Percentiles rank a stretch among this genome's conserved stretches.
Conservation (phyloP, 768 basidiomycete genomes). For the Glaciozyma martinii region DNA sequence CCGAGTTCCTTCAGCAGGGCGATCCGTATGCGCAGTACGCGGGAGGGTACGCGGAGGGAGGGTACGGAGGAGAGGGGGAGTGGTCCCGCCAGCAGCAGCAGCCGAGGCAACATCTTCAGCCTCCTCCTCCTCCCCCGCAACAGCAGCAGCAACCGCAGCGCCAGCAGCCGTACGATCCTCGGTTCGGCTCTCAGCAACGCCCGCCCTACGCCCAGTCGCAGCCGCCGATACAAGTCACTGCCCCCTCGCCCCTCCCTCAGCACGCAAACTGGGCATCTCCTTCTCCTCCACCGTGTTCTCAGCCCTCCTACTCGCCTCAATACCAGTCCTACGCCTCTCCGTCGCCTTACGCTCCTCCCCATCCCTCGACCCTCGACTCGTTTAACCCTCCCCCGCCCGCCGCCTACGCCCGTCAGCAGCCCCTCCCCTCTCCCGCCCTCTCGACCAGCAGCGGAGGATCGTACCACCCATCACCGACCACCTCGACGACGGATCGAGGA, state of each 20-base stretch:
- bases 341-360: slow-evolving; percentile 2
- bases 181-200: neutral
- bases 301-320: neutral
- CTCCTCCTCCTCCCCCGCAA: neutral
- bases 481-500: neutral
- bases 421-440: slow-evolving; percentile 19
- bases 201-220: neutral
- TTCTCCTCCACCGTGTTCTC: neutral
- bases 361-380: too few species aligned
- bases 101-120: neutral
- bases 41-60: neutral
- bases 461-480: neutral
- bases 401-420: too few species aligned
- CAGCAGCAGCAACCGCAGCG: neutral
- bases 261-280: neutral
- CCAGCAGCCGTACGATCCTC: neutral
- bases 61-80: neutral
- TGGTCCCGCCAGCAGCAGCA: neutral
- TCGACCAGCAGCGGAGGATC: slow-evolving; percentile 17
- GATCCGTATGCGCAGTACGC: neutral
- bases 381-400: too few species aligned
- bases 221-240: slow-evolving; percentile 26
- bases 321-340: neutral
- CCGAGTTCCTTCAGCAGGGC: neutral
- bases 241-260: neutral